Conservation (phyloP, 768 basidiomycete species). For the Boletus reticulatus region DNA sequence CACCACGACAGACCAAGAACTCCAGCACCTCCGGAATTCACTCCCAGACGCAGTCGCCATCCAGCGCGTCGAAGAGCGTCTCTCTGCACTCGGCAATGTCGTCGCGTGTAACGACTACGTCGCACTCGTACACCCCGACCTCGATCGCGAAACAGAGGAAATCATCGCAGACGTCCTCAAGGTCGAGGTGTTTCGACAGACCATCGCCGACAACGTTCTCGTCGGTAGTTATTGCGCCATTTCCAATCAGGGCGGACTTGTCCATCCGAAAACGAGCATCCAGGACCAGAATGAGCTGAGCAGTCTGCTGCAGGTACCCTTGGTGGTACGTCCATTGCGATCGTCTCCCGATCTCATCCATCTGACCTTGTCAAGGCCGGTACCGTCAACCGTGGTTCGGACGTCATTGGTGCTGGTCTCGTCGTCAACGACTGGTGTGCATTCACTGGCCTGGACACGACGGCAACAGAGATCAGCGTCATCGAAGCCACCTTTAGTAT, state of each 20-base stretch:
- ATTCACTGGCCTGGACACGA: conserved; percentile 98
- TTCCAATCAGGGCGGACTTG: conserved; percentile 95
- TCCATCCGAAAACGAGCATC: conserved; percentile 95
- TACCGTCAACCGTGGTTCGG: conserved; percentile 97
- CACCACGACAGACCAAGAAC: conserved; percentile 95
- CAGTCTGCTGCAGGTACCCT: conserved; percentile 87
- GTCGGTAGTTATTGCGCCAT: conserved; percentile 96
- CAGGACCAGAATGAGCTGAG: conserved; percentile 98
- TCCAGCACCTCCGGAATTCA: conserved; percentile 95
- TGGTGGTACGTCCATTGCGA: conserved; percentile 67
- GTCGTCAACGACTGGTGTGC: conserved; percentile 99
- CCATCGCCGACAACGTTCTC: conserved; percentile 93
- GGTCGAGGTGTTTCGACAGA: conserved; percentile 98
- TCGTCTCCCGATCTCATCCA: not conserved
- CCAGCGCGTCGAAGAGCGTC: conserved; percentile 94
- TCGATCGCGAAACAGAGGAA: conserved; percentile 98
- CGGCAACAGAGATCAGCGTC: conserved; percentile 98
- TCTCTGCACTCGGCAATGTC: conserved; percentile 97
- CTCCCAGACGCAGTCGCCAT: conserved; percentile 92
- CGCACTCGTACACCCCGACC: conserved; percentile 96
- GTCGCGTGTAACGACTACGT: conserved; percentile 99
- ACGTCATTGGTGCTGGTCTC: conserved; percentile 95
- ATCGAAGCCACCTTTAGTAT: conserved; percentile 97
- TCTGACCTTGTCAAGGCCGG: conserved; percentile 63
- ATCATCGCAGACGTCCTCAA: conserved; percentile 99